These are phyloP conservation scores for Xylariaceae sp. DNA, from an alignment of 2,329 filamentous ascomycete species.

Conservation along the genomic window DNA sequence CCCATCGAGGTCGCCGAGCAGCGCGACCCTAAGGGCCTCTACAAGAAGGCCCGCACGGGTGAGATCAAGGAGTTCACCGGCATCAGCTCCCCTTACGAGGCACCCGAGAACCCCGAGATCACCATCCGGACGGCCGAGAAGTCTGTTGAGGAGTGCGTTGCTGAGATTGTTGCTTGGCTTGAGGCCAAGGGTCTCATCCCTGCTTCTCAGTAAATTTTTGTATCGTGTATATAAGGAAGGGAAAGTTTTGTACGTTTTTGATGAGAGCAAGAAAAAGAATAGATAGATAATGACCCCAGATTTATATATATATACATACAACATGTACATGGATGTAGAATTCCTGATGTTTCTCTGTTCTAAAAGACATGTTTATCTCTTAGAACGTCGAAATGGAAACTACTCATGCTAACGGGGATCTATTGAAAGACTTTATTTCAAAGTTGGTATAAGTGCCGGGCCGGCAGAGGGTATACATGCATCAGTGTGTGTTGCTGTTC, in stretches of 20 bases:
- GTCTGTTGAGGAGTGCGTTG: slow-evolving; percentile 83
- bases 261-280: not conserved
- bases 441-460: not conserved
- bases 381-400: not conserved
- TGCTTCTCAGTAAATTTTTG: slow-evolving; percentile 5
- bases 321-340: slow-evolving; percentile 4
- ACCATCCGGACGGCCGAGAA: slow-evolving; percentile 77
- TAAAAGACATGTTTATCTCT: not conserved
- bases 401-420: not conserved
- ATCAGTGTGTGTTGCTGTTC: not conserved
- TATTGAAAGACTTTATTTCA: not conserved
- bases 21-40: slow-evolving; percentile 94
- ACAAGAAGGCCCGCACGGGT: slow-evolving; percentile 91
- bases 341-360: not conserved
- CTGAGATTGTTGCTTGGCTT: slow-evolving; percentile 75
- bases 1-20: slow-evolving; percentile 87
- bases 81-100: slow-evolving; percentile 92
- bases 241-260: not conserved
- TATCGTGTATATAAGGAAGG: not conserved
- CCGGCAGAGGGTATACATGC: not conserved
- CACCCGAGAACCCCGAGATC: slow-evolving; percentile 78
- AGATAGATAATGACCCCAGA: not conserved
- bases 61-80: slow-evolving; percentile 98
- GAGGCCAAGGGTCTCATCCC: slow-evolving; percentile 59
- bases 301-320: not conserved